Conservation (phyloP, 177 flowering plant genomes). For the Tripterygium wilfordii region DNA sequence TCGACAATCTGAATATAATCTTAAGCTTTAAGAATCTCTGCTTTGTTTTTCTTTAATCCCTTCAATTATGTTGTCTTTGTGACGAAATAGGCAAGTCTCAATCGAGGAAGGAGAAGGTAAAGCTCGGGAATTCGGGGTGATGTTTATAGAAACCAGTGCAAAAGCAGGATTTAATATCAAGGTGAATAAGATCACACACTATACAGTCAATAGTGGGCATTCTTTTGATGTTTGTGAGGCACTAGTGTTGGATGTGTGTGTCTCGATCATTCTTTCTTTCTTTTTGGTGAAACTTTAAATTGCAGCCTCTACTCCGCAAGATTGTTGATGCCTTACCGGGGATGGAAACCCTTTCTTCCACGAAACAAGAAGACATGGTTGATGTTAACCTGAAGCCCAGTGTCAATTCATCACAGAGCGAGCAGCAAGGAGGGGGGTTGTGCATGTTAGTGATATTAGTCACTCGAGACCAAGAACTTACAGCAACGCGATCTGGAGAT, state of each 20-base stretch:
- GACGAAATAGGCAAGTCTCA: conserved; percentile 68
- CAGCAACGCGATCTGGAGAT: too few species aligned
- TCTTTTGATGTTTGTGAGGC: too few species aligned
- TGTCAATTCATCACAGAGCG: conserved; percentile 42
- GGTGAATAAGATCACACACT: conserved; percentile 30
- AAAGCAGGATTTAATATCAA: conserved; percentile 86
- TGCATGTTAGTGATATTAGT: conserved; percentile 34
- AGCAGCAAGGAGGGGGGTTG: conserved; percentile 82
- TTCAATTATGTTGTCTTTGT: conserved; percentile 2
- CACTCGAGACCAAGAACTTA: too few species aligned
- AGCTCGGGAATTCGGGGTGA: conserved; percentile 58
- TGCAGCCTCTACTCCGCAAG: conserved; percentile 76
- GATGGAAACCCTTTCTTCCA: conserved; percentile 74
- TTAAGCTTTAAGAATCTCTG: too few species aligned
- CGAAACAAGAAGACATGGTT: conserved; percentile 81
- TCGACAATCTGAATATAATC: too few species aligned
- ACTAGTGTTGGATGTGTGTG: too few species aligned
- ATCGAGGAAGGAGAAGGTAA: conserved; percentile 79
- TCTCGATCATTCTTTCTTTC: not conserved
- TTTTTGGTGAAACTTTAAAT: not conserved
- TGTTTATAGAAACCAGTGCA: conserved; percentile 85
- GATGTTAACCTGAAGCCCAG: conserved; percentile 68
- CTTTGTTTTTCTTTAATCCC: not conserved
- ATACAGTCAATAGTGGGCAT: too few species aligned
- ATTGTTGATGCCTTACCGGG: conserved; percentile 81